Conservation (phyloP, 768 basidiomycete genomes). For the Boletus coccyginus region DNA sequence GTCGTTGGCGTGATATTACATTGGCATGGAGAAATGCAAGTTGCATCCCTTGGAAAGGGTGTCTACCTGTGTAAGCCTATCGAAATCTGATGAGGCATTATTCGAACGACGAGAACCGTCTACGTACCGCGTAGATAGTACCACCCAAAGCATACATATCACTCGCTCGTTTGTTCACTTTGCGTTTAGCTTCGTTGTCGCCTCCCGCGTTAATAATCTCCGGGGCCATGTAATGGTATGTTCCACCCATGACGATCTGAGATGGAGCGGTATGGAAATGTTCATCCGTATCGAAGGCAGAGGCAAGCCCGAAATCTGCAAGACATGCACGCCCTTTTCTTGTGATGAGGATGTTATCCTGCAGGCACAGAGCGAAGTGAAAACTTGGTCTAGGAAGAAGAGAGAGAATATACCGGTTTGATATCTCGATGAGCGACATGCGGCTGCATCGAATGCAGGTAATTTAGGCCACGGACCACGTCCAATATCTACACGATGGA, state of each 20-base stretch:
- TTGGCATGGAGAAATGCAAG: neutral
- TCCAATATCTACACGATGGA: slow-evolving; percentile 37
- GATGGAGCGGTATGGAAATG: slow-evolving; percentile 8
- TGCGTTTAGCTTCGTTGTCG: neutral
- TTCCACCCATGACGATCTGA: slow-evolving; percentile 13
- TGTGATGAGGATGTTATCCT: slow-evolving; percentile 50
- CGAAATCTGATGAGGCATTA: neutral
- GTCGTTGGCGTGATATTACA: slow-evolving; percentile 4
- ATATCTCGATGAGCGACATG: slow-evolving; percentile 35
- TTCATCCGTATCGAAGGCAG: slow-evolving; percentile 15
- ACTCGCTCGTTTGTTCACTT: slow-evolving; percentile 27
- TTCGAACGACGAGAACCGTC: neutral
- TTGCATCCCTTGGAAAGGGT: slow-evolving; percentile 3
- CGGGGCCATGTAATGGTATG: slow-evolving; percentile 24
- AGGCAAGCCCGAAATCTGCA: slow-evolving; percentile 47
- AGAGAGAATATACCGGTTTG: slow-evolving; percentile 25
- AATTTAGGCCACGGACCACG: slow-evolving; percentile 40
- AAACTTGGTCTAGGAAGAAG: neutral
- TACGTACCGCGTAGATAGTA: slow-evolving; percentile 37
- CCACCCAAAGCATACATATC: slow-evolving; percentile 44
- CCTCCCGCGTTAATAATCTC: slow-evolving; percentile 16
- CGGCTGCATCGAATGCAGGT: slow-evolving; percentile 40
- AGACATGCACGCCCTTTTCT: slow-evolving; percentile 41
- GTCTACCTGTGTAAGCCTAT: slow-evolving; percentile 18
- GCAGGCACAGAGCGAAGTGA: slow-evolving; percentile 8